Conservation (phyloP, 305 asterid species). For the Solanum hybrid region DNA sequence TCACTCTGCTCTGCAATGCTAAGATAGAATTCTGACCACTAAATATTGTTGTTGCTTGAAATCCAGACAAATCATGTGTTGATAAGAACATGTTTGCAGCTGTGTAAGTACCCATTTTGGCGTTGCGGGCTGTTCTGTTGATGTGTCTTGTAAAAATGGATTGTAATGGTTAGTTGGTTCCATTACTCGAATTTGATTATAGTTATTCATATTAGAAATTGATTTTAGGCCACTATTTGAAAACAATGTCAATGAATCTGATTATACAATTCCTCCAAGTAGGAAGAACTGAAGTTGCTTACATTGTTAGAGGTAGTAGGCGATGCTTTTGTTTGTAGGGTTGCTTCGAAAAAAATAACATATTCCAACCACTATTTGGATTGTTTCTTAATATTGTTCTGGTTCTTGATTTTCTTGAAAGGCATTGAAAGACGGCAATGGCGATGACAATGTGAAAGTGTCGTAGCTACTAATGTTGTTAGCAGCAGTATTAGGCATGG, state of each 20-base stretch:
- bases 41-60: too few species aligned
- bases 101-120: too few species aligned
- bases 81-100: too few species aligned
- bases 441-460: not conserved
- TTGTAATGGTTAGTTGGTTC: constrained; percentile 29
- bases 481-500: not conserved
- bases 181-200: not conserved
- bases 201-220: not conserved
- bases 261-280: constrained; percentile 11
- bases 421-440: not conserved
- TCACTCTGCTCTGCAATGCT: too few species aligned
- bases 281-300: not conserved
- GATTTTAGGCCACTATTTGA: not conserved
- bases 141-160: constrained; percentile 55
- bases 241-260: not conserved
- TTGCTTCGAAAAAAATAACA: constrained; percentile 19
- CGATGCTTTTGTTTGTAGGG: constrained; percentile 1
- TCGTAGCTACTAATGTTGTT: not conserved
- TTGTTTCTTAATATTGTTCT: not conserved
- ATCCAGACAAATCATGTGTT: too few species aligned
- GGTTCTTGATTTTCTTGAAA: not conserved
- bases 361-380: constrained; percentile 16
- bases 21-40: too few species aligned
- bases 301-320: not conserved
- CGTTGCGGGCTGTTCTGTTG: not conserved